These are phyloP conservation scores for Podila clonocystis DNA, from an alignment of 192 early-diverging fungal genomes.

Conservation along the genomic window DNA sequence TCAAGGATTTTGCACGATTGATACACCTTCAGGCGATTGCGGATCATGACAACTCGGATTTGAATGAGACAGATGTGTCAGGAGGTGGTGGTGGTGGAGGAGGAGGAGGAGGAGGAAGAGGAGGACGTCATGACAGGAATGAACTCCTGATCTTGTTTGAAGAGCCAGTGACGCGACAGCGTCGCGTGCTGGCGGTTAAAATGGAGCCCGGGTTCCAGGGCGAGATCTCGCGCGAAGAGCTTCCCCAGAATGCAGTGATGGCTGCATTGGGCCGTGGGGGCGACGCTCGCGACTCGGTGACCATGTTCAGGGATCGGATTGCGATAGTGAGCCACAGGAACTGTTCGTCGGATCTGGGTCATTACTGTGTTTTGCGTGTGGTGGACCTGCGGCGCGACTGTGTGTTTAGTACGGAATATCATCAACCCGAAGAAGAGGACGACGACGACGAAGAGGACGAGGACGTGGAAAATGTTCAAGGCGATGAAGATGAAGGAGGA, in stretches of 20 bases:
- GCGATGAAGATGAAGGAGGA: not conserved
- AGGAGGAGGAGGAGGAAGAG: too few relatives aligned
- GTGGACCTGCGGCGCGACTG: constrained; percentile 13
- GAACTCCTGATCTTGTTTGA: constrained; percentile 33
- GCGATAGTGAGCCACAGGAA: constrained; percentile 29
- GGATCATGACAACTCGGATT: not conserved
- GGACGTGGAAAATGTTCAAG: not conserved
- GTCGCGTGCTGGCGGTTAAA: constrained; percentile 16
- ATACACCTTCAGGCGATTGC: constrained; percentile 25
- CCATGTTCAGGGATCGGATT: constrained; percentile 38
- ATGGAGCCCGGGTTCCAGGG: constrained; percentile 13
- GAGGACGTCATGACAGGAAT: constrained; percentile 5
- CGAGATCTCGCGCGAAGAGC: constrained; percentile 5
- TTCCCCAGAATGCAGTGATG: constrained; percentile 3
- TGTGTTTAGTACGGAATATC: constrained; percentile 30
- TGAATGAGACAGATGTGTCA: too few relatives aligned
- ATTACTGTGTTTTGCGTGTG: constrained; percentile 30
- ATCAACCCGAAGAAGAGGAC: not conserved
- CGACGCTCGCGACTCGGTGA: constrained; percentile 33
- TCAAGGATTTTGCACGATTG: constrained; percentile 17
- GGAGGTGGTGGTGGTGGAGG: too few relatives aligned
- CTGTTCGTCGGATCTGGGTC: constrained; percentile 27
- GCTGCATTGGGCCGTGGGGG: constrained; percentile 24
- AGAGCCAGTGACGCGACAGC: constrained; percentile 20
- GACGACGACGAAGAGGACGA: not conserved